Conservation (phyloP, 163 green algal species). For the Chloromonas sp. region DNA sequence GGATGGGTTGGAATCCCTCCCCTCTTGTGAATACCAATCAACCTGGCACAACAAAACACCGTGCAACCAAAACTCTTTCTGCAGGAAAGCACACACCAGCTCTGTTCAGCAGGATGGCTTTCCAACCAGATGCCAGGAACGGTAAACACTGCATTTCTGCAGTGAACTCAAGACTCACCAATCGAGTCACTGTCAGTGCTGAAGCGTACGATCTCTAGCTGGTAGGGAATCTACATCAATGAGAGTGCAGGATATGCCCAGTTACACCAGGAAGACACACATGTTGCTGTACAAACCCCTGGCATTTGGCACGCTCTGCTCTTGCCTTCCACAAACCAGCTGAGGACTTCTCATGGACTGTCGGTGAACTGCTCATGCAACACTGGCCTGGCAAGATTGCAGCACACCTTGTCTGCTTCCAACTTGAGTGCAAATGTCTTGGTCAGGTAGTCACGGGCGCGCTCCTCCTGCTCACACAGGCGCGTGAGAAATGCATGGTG, state of each 20-base stretch:
- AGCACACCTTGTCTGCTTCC: background rate
- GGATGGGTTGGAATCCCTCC: too few relatives aligned
- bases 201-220: constrained; percentile 30
- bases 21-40: too few relatives aligned
- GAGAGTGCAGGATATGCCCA: background rate
- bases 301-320: background rate
- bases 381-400: background rate
- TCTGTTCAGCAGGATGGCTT: too few relatives aligned
- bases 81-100: too few relatives aligned
- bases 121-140: too few relatives aligned
- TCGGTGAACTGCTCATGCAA: background rate
- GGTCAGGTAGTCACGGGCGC: background rate
- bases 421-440: background rate
- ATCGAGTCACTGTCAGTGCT: constrained; percentile 32
- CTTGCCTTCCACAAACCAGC: background rate
- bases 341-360: background rate
- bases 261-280: background rate
- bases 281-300: background rate
- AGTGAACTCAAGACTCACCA: background rate
- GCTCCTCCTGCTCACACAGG: background rate
- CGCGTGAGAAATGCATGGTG: too few relatives aligned
- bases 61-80: too few relatives aligned
- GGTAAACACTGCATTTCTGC: too few relatives aligned
- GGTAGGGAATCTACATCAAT: constrained; percentile 19
- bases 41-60: too few relatives aligned